Percentiles rank a stretch among this genome's conserved stretches.
These are phyloP conservation scores for Salix udensis DNA, from an alignment of 345 rosid genomes.

Conservation along the genomic window DNA sequence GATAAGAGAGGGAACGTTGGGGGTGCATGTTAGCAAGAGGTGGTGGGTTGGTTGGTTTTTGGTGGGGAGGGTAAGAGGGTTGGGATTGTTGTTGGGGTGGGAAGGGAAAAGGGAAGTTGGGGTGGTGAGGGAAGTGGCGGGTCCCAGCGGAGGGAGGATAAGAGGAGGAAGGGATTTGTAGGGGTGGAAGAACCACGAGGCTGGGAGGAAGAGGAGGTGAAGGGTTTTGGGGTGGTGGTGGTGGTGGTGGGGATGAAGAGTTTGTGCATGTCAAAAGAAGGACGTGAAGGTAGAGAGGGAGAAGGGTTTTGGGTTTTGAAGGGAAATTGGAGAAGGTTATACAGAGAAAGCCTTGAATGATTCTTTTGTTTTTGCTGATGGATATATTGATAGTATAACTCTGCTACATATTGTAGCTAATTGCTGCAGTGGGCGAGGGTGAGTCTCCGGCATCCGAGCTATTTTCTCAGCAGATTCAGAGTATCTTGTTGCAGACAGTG, in stretches of 20 bases:
- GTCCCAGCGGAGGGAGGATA: constrained; percentile 44
- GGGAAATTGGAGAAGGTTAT: neutral
- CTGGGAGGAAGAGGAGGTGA: constrained; percentile 7
- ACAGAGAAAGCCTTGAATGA: too few species aligned
- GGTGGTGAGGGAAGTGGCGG: constrained; percentile 11
- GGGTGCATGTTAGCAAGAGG: constrained; percentile 3
- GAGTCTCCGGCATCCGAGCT: too few species aligned
- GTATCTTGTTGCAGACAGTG: too few species aligned
- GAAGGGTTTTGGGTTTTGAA: neutral
- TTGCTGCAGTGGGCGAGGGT: too few species aligned
- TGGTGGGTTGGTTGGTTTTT: constrained; percentile 8
- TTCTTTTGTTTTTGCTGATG: too few species aligned
- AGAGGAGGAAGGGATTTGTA: constrained; percentile 33
- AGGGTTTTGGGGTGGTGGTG: constrained; percentile 11
- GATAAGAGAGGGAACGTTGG: constrained; percentile 34
- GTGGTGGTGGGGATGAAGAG: constrained; percentile 13
- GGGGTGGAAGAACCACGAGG: constrained; percentile 9
- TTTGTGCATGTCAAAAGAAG: neutral
- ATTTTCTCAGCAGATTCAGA: too few species aligned
- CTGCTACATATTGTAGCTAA: too few species aligned
- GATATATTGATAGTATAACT: too few species aligned
- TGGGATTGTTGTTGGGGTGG: constrained; percentile 20
- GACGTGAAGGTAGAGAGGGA: neutral
- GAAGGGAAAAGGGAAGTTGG: constrained; percentile 20
- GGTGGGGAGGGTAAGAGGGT: constrained; percentile 13